Base-by-base conservation (phyloP, 148 eudicot genomes). In the Oxyria digyna region DNA sequence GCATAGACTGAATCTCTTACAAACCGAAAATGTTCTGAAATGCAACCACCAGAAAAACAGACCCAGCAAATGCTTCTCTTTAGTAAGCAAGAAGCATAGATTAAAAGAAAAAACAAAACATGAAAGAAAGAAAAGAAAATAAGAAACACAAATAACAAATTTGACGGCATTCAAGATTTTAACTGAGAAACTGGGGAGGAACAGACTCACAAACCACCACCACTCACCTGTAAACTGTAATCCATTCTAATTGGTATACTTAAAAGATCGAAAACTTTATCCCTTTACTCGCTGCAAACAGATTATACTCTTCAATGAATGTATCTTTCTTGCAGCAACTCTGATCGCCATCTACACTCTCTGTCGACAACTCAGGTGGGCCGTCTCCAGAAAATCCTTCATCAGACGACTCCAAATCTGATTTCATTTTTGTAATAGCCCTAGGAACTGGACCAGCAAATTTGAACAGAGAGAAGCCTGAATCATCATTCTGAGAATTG, bases 381-480 rank as follows among this genome's bases (percentile, higher is more conserved):
- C 74, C 46, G 54, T 74, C 74, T 29, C 75, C 81, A 45, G 31
- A 63, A 73, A 49, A 75, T 29, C 75, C 86, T 74, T 85, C 89
- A 72, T 84, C 78, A n/a, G 80, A 71, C 62, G 83, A 76, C 67
- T 70, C 77, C 12, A 78, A 50, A 71, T 75, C 75, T 14, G 76
- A 57, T 63, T 82, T 74, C 40, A 57, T 72, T 3, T 85, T 79
- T 7, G 91, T 81, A 67, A 82, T 83, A 74, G 88, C 93, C 65
- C 81, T 81, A 24, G 98, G 98, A 59, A 83, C 82, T 20, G 98
- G 98, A 43, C 91, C 94, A 35, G 88, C 89, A 81, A 86, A 87
- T 72, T 90, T 91, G 79, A 94, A 94, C 74, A 94, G 79, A 15
- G 98, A 94, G 82, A 94, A 94, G 37, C 96, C 86, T 3, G 80